Evolutionary conservation across 2,329 filamentous ascomycete genomes (phyloP).

Genomic region (Aaosphaeria pasadenensis): DNA sequence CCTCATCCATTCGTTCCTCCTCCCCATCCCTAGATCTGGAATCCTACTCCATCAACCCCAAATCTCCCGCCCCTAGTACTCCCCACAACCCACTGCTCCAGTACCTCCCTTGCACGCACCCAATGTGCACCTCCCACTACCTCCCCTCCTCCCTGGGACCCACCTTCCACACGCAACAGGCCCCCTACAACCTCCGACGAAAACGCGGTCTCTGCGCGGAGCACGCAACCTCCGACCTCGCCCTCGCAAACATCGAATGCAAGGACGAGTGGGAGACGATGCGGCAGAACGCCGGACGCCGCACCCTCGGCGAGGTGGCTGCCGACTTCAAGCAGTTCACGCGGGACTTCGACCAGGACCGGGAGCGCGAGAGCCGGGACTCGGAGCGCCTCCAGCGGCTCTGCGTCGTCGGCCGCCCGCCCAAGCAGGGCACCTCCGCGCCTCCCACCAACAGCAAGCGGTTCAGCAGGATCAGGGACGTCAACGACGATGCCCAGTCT

Average conservation of each 20-base stretch:
- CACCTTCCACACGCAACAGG: slow-evolving; percentile 25
- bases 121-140: slow-evolving; percentile 22
- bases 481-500: slow-evolving; percentile 1
- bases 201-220: slow-evolving; percentile 24
- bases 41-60: background rate
- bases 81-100: slow-evolving; percentile 29
- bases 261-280: slow-evolving; percentile 25
- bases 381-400: slow-evolving; percentile 3
- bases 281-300: slow-evolving; percentile 31
- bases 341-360: slow-evolving; percentile 12
- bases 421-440: background rate
- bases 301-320: slow-evolving; percentile 25
- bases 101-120: slow-evolving; percentile 27
- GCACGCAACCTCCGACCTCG: slow-evolving; percentile 26
- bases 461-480: background rate
- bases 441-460: too few species aligned
- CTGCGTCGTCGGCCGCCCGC: background rate
- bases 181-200: slow-evolving; percentile 22
- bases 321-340: slow-evolving; percentile 25
- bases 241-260: slow-evolving; percentile 18
- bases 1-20: background rate
- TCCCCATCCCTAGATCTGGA: background rate
- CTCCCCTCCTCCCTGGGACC: slow-evolving; percentile 18
- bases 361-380: slow-evolving; percentile 4
- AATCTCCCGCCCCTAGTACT: slow-evolving; percentile 2